Conservation (phyloP, 345 rosid species). For the Angophora floribunda region DNA sequence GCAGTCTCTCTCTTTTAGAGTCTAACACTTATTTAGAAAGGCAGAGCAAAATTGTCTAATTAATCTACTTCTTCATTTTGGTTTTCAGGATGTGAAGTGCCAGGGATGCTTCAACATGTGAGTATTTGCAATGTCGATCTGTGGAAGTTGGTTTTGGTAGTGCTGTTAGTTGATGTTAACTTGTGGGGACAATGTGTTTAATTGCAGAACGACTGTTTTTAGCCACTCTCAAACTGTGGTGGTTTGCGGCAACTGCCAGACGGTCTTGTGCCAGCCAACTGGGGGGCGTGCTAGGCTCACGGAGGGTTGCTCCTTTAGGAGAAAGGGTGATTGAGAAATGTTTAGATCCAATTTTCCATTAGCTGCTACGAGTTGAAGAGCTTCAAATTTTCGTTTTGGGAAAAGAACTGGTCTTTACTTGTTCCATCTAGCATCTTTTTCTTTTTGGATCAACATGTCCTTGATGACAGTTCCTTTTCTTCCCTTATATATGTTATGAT, state of each 20-base stretch:
- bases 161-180: neutral
- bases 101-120: slow-evolving; percentile 4
- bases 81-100: neutral
- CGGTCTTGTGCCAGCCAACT: neutral
- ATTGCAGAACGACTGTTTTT: slow-evolving; percentile 1
- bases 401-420: neutral
- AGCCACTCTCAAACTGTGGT: slow-evolving; percentile 1
- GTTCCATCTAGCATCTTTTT: neutral
- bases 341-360: neutral
- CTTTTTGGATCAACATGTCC: neutral
- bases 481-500: neutral
- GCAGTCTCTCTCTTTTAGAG: neutral
- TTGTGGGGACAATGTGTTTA: neutral
- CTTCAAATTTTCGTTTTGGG: neutral
- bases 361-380: neutral
- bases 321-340: neutral
- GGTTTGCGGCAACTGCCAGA: slow-evolving; percentile 2
- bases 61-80: neutral
- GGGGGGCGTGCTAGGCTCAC: slow-evolving; percentile 5
- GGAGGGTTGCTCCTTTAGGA: neutral
- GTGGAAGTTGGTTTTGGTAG: neutral
- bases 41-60: neutral
- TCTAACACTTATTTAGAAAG: neutral
- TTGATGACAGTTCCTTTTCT: neutral
- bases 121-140: neutral